These are phyloP conservation scores for Paracoccidioides lutzii DNA, from an alignment of 2,329 filamentous ascomycete species.

Conservation along the genomic window DNA sequence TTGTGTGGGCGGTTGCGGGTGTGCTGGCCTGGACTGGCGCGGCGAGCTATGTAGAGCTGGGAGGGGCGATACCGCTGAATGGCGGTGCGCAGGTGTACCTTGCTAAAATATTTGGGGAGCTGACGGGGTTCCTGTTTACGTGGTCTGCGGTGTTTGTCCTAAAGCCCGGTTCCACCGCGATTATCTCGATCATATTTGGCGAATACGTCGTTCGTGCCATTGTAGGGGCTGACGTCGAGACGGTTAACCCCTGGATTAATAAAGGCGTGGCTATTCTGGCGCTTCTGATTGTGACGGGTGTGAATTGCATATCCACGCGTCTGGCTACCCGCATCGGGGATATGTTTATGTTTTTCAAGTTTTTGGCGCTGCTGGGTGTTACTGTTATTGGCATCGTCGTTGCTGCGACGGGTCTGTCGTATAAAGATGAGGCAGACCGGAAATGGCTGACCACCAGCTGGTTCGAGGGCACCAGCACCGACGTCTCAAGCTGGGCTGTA, in stretches of 20 bases:
- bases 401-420: constrained; percentile 70
- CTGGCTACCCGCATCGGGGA: constrained; percentile 80
- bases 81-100: constrained; percentile 90
- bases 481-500: constrained; percentile 79
- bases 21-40: constrained; percentile 91
- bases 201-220: constrained; percentile 87
- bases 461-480: constrained; percentile 74
- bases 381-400: constrained; percentile 83
- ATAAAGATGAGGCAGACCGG: constrained; percentile 57
- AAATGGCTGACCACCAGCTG: constrained; percentile 82
- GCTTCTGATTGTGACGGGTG: constrained; percentile 59
- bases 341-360: constrained; percentile 93
- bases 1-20: constrained; percentile 90
- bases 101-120: constrained; percentile 89
- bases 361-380: constrained; percentile 74
- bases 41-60: constrained; percentile 87
- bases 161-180: constrained; percentile 85
- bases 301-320: constrained; percentile 86
- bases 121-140: constrained; percentile 85
- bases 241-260: constrained; percentile 74
- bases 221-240: constrained; percentile 73
- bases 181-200: constrained; percentile 94
- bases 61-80: constrained; percentile 89
- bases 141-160: constrained; percentile 92
- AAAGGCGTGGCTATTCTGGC: constrained; percentile 74